Evolutionary conservation across 2,329 filamentous ascomycete species (phyloP).

Genomic region (Stemphylium vesicarium): DNA sequence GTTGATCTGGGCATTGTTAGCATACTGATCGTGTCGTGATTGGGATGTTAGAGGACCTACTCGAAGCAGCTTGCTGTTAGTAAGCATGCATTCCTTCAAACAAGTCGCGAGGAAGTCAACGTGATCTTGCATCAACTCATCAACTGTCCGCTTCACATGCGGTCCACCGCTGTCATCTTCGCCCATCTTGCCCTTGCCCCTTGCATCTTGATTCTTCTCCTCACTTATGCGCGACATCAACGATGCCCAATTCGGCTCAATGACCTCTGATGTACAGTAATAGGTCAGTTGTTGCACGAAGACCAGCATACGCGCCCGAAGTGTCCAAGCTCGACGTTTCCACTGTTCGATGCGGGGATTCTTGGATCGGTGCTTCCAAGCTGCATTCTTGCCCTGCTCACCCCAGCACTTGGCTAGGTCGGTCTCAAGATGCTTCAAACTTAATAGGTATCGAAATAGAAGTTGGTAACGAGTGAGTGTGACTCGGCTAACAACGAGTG

Average conservation of each 20-base stretch:
- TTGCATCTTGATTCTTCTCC: slow-evolving; percentile 59
- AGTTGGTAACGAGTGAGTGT: slow-evolving; percentile 97
- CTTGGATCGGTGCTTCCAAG: slow-evolving; percentile 82
- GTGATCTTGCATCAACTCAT: slow-evolving; percentile 98
- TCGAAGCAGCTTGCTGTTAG: slow-evolving; percentile 90
- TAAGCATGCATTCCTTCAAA: slow-evolving; percentile 98
- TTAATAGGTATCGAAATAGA: slow-evolving; percentile 91
- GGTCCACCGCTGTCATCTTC: slow-evolving; percentile 45
- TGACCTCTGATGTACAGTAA: slow-evolving; percentile 95
- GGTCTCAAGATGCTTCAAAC: slow-evolving; percentile 85
- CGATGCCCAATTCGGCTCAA: slow-evolving; percentile 95
- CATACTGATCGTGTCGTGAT: background rate
- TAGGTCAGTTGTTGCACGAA: slow-evolving; percentile 97
- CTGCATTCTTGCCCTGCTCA: slow-evolving; percentile 79
- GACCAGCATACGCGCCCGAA: slow-evolving; percentile 92
- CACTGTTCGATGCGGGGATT: slow-evolving; percentile 80
- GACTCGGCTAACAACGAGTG: slow-evolving; percentile 92
- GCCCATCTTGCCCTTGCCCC: slow-evolving; percentile 44
- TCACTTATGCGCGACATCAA: slow-evolving; percentile 83
- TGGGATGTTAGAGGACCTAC: slow-evolving; percentile 57
- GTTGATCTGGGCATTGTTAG: slow-evolving; percentile 72
- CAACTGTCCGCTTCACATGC: slow-evolving; percentile 77
- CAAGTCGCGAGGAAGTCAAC: slow-evolving; percentile 98
- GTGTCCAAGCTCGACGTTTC: slow-evolving; percentile 91
- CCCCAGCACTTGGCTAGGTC: slow-evolving; percentile 89